A percentile compares a stretch with the other conserved stretches of the same genome.
These are phyloP conservation scores for Phaseolus coccineus DNA, from an alignment of 331 rosid genomes.

Conservation along the genomic window DNA sequence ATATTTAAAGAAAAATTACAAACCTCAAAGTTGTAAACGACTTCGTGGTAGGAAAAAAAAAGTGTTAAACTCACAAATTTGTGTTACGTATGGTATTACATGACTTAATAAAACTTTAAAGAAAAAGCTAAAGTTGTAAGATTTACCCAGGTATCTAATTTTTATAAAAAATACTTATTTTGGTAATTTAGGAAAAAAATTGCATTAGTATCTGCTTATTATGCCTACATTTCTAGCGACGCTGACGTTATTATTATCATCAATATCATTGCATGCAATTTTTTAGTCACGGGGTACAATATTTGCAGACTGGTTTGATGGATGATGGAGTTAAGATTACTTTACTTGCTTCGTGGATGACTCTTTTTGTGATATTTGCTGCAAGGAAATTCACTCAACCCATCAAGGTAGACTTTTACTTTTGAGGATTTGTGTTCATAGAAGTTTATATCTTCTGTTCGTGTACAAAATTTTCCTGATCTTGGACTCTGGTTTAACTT, in stretches of 20 bases:
- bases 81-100: too few species aligned
- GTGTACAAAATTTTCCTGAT: constrained; percentile 28
- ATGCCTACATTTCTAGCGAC: neutral
- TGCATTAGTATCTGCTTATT: too few species aligned
- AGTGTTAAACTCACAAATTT: too few species aligned
- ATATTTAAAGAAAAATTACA: too few species aligned
- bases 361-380: constrained; percentile 75
- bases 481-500: constrained; percentile 34
- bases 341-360: constrained; percentile 80
- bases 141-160: too few species aligned
- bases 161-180: too few species aligned
- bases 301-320: constrained; percentile 80
- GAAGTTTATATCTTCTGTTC: neutral
- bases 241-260: neutral
- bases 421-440: constrained; percentile 9
- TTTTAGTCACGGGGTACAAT: constrained; percentile 35
- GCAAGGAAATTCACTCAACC: constrained; percentile 96
- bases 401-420: constrained; percentile 65
- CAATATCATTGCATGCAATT: neutral
- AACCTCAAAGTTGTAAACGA: too few species aligned
- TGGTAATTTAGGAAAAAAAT: too few species aligned
- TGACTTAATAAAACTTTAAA: too few species aligned
- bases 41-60: too few species aligned
- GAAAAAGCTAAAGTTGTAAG: too few species aligned
- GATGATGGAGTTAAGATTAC: constrained; percentile 74